phyloP scores from a whole-genome alignment of 106 monocot species.

The Apostasia ramifera region DNA sequence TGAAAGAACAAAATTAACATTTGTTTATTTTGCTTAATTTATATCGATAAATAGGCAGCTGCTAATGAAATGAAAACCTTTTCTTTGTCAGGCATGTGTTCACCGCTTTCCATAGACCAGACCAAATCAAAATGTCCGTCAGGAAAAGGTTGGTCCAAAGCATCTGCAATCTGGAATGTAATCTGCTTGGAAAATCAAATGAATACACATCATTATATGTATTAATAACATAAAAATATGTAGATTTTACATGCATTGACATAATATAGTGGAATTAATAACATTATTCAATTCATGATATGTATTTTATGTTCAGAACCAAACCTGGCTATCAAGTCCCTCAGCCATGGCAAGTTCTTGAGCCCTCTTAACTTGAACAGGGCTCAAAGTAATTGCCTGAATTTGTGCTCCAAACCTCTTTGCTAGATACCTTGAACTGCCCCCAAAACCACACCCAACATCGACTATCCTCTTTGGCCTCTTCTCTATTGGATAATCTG shows the following conservation, averaged over 20 bases:
- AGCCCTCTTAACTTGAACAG: constrained; percentile 69
- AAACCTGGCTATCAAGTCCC: constrained; percentile 47
- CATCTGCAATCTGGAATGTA: constrained; percentile 77
- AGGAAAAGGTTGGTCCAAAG: constrained; percentile 70
- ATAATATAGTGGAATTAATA: too few relatives aligned
- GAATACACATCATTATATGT: too few relatives aligned
- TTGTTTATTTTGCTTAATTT: too few relatives aligned
- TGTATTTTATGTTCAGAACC: too few relatives aligned
- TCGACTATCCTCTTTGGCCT: constrained; percentile 71
- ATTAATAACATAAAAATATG: too few relatives aligned
- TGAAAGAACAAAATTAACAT: constrained; percentile 9
- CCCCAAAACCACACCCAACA: constrained; percentile 90
- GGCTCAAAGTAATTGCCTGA: constrained; percentile 72
- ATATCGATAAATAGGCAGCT: too few relatives aligned
- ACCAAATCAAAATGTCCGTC: constrained; percentile 80
- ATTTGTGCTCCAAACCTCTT: constrained; percentile 62
- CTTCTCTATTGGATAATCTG: constrained; percentile 12
- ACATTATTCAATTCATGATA: too few relatives aligned
- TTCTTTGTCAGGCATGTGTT: constrained; percentile 79
- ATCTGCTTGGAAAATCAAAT: constrained; percentile 22
- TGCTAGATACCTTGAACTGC: constrained; percentile 71
- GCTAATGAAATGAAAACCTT: constrained; percentile 24
- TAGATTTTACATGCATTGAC: too few relatives aligned
- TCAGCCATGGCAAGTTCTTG: constrained; percentile 34
- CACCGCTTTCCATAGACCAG: constrained; percentile 91